phyloP scores from a whole-genome alignment of 768 basidiomycete species.

The Lyophyllum shimeji region DNA sequence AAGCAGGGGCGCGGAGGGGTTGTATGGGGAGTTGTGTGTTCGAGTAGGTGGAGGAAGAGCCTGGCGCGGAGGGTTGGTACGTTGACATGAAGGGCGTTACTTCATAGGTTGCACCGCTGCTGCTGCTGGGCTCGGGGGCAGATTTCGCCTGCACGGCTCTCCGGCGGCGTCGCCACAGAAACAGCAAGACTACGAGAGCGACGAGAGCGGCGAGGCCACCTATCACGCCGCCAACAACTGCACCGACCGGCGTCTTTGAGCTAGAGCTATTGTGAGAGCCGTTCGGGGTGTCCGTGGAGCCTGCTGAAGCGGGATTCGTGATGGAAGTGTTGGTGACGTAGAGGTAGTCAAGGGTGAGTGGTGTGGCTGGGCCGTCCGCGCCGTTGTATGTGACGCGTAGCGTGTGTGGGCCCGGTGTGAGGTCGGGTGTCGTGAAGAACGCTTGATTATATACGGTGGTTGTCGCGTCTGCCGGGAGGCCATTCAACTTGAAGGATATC shows the following conservation, averaged over 20 bases:
- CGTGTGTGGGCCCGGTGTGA: constrained; percentile 3
- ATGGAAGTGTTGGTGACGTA: not conserved
- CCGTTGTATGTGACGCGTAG: constrained; percentile 9
- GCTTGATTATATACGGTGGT: not conserved
- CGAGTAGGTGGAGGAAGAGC: too few relatives aligned
- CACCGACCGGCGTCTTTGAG: not conserved
- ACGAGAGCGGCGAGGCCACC: not conserved
- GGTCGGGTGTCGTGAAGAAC: constrained; percentile 11
- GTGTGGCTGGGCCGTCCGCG: not conserved
- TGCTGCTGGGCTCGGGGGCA: not conserved
- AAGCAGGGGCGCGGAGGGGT: not conserved
- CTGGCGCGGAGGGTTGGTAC: not conserved
- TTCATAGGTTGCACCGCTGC: not conserved
- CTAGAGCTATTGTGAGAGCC: not conserved
- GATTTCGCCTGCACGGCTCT: not conserved
- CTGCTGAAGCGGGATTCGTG: not conserved
- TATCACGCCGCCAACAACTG: not conserved
- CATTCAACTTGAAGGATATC: not conserved
- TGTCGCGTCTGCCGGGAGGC: not conserved
- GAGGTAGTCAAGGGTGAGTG: constrained; percentile 8
- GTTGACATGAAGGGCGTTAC: constrained; percentile 3
- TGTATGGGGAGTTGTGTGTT: not conserved
- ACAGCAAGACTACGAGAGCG: not conserved
- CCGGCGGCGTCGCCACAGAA: constrained; percentile 2
- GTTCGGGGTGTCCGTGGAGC: not conserved